Evolutionary conservation across 1,139 yeast species (phyloP).

Genomic region (Sugiyamaella novakii): DNA sequence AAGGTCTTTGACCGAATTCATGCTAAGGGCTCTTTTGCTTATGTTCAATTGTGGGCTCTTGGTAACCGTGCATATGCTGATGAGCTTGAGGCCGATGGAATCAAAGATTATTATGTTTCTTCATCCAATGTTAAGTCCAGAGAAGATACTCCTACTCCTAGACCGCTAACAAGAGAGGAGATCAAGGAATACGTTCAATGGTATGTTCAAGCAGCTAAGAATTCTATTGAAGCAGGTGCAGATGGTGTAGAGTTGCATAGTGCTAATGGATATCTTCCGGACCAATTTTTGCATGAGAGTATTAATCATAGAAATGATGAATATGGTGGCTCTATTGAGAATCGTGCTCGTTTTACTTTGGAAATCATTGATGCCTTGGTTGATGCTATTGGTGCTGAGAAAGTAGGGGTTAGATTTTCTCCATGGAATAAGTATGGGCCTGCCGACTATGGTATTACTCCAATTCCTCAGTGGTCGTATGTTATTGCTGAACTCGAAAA

Average conservation of each 20-base stretch:
- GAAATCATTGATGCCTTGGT: slow-evolving; percentile 57
- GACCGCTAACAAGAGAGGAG: slow-evolving; percentile 46
- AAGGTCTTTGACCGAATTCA: slow-evolving; percentile 44
- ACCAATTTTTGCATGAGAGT: slow-evolving; percentile 56
- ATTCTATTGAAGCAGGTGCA: slow-evolving; percentile 58
- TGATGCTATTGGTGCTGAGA: slow-evolving; percentile 56
- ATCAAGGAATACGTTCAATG: slow-evolving; percentile 43
- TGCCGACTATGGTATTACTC: slow-evolving; percentile 39
- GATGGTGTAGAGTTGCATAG: slow-evolving; percentile 70
- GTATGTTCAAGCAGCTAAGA: slow-evolving; percentile 48
- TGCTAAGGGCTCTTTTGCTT: slow-evolving; percentile 41
- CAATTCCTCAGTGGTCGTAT: slow-evolving; percentile 38
- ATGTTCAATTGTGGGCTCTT: slow-evolving; percentile 47
- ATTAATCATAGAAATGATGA: slow-evolving; percentile 66
- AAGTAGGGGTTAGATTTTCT: slow-evolving; percentile 60
- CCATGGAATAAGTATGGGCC: slow-evolving; percentile 51
- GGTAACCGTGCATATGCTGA: slow-evolving; percentile 44
- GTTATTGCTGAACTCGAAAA: slow-evolving; percentile 38
- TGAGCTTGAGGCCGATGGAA: slow-evolving; percentile 10
- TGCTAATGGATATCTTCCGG: slow-evolving; percentile 50
- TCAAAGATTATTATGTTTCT: slow-evolving; percentile 36
- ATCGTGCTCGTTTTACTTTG: slow-evolving; percentile 58
- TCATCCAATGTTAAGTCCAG: slow-evolving; percentile 39
- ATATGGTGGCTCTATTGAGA: slow-evolving; percentile 69
- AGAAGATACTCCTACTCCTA: slow-evolving; percentile 34